Evolutionary conservation across 169 alveolate genomes (phyloP), one percentile per base, ranked within the genome.

Genomic region (Plasmodium coatneyi): DNA sequence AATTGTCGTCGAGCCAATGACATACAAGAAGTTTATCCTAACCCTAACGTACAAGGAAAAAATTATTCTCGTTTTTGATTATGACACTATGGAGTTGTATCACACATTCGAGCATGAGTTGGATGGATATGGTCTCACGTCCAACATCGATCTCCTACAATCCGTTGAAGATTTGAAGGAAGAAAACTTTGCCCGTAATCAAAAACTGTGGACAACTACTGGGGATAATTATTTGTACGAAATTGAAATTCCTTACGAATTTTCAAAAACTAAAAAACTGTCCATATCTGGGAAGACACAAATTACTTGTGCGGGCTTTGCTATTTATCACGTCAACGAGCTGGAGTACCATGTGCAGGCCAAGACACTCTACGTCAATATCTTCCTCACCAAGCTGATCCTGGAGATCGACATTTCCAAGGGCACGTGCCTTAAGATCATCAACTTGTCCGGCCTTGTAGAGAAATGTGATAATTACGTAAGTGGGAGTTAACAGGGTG

Each of bases 81-180:
- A 79, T 82, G 83, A 80, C 22, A 34, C 96, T 2, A 89, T 92
- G 32, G 83, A 74, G 43, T 70, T 93, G 82, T 49, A 54, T 25
- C 70, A 95, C 49, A 71, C 76, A 34, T 71, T 81, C 71, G 56
- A 32, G 16, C 60, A 78, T 82, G 84, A 72, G 12, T 72, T 84
- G 49, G 81, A 90, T 60, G 97, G 97, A 1, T 95, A 93, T 79
- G 97, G 97, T 5, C 72, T 95, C 28, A 95, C 97, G 1, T 95
- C 97, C 22, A 95, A 95, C 46, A 56, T 83, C 43, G 92, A 95
- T 74, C 36, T 39, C 16, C 28, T 71, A 10, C 56, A 78, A 25
- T 71, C 92, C 4, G 41, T 49, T 9, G 80, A 46, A 2, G 90
- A 82, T 36, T 78, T 56, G 70, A 78, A 19, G 66, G 36, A 80